Evolutionary conservation across 2,329 filamentous ascomycete genomes (phyloP).

Genomic region (Rhinocladiella similis): DNA sequence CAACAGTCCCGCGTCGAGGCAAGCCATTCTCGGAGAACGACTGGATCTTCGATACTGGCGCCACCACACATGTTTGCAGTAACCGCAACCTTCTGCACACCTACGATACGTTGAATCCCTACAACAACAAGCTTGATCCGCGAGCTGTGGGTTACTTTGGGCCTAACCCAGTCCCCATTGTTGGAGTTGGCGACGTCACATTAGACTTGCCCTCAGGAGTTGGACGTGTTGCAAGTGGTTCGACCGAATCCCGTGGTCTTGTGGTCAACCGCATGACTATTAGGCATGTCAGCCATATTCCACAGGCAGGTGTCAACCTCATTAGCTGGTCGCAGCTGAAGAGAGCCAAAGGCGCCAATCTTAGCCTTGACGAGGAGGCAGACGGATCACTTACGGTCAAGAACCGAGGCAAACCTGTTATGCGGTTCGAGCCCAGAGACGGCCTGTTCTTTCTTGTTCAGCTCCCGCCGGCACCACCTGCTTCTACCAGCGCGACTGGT

Average conservation of each 20-base stretch:
- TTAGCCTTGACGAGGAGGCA: constrained; percentile 7
- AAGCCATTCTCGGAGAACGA: constrained; percentile 10
- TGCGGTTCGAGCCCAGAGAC: constrained; percentile 11
- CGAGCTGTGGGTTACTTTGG: constrained; percentile 14
- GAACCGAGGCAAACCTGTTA: neutral
- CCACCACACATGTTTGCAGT: constrained; percentile 17
- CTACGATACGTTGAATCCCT: constrained; percentile 13
- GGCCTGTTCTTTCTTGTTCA: constrained; percentile 16
- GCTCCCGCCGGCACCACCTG: neutral
- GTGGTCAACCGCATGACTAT: constrained; percentile 10
- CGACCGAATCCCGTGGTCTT: neutral
- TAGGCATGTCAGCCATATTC: constrained; percentile 10
- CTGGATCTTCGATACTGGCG: constrained; percentile 23
- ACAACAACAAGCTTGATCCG: constrained; percentile 1
- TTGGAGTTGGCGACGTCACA: constrained; percentile 15
- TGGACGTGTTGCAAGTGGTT: neutral
- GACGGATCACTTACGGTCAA: constrained; percentile 10
- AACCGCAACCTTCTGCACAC: constrained; percentile 15
- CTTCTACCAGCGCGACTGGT: neutral
- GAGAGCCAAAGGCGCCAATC: constrained; percentile 5
- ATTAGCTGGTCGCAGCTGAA: constrained; percentile 23
- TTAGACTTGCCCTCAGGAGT: neutral
- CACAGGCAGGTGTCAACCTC: constrained; percentile 12
- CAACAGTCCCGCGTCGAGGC: neutral
- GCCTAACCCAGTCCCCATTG: constrained; percentile 12